Base-by-base conservation (phyloP, 2,329 filamentous ascomycete species). In the Aspergillus clavatus region DNA sequence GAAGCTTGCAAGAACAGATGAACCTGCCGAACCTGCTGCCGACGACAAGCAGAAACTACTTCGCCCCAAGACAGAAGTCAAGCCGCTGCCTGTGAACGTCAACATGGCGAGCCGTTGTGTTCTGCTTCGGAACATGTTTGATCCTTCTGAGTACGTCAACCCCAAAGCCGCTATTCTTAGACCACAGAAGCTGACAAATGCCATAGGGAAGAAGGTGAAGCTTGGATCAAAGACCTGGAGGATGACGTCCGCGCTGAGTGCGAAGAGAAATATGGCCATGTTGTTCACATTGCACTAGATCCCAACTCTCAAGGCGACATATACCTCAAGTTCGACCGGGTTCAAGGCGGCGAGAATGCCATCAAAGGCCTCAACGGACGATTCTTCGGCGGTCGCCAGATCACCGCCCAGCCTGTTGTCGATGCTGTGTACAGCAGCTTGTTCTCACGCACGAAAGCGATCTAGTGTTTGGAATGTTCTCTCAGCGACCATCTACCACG, bases 361-460 rank as follows among this genome's bases (percentile, higher is more conserved):
- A 94, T 97, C 73, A 94, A 95, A 69, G 93, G 93, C 64, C 82
- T 98, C 52, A 97, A 98, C 70, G 93, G 93, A 63, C 85, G 93
- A 66, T 95, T 87, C 71, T 98, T 98, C 71, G 93, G 89, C 65
- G 88, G 88, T 62, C 82, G 84, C 63, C 89, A 88, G 77, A 95
- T 98, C 69, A 91, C 87, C 67, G 93, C 91, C 60, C 86, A 89
- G 55, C 93, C 90, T 69, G 89, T 98, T 73, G 91, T 97, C 69
- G 93, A 98, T 72, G 91, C 91, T 63, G 89, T 98, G 74, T 98
- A 97, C 82, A 93, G 88, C 82, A 94, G 87, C 79, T 82, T 95
- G 72, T 95, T 93, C 77, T 87, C 86, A 71, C 84, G 87, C 68
- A 87, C 86, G 60, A 86, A 86, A 72, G 86, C 86, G 69, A 87